These are phyloP conservation scores for Suillus plorans DNA, from an alignment of 768 basidiomycete species.

Conservation along the genomic window DNA sequence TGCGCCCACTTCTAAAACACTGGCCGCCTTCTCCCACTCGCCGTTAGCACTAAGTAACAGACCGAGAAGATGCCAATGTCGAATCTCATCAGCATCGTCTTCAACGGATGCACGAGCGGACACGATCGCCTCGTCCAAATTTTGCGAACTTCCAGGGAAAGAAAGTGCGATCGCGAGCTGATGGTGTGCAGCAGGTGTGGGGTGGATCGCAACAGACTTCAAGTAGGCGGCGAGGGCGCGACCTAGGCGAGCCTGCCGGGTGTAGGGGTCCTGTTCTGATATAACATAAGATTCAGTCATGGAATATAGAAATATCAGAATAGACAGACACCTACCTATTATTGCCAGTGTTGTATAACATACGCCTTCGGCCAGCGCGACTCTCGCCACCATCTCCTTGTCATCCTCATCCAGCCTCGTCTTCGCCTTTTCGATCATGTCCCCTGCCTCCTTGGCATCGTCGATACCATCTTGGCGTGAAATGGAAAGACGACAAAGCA, in stretches of 20 bases:
- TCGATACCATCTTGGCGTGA: constrained; percentile 46
- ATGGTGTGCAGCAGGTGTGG: constrained; percentile 63
- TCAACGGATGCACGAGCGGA: constrained; percentile 75
- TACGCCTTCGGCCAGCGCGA: constrained; percentile 72
- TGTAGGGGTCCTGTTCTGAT: constrained; percentile 64
- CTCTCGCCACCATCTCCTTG: constrained; percentile 54
- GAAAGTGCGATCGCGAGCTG: constrained; percentile 79
- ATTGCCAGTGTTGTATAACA: constrained; percentile 68
- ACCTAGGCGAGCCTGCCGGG: constrained; percentile 57
- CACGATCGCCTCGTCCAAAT: constrained; percentile 65
- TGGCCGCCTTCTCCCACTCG: constrained; percentile 75
- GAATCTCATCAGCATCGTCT: constrained; percentile 55
- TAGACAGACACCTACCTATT: constrained; percentile 47
- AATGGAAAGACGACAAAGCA: constrained; percentile 62
- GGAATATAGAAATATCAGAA: not conserved
- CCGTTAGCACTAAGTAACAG: constrained; percentile 76
- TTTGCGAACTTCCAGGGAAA: constrained; percentile 60
- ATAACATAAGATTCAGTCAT: not conserved
- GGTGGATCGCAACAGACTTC: constrained; percentile 44
- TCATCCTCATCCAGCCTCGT: constrained; percentile 49
- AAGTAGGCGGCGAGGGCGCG: constrained; percentile 53
- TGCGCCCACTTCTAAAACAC: constrained; percentile 78
- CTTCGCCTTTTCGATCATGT: constrained; percentile 59
- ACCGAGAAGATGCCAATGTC: constrained; percentile 91
- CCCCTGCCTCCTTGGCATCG: constrained; percentile 62